phyloP scores from a whole-genome alignment of 768 basidiomycete genomes.

The Kondoa malvinella region DNA sequence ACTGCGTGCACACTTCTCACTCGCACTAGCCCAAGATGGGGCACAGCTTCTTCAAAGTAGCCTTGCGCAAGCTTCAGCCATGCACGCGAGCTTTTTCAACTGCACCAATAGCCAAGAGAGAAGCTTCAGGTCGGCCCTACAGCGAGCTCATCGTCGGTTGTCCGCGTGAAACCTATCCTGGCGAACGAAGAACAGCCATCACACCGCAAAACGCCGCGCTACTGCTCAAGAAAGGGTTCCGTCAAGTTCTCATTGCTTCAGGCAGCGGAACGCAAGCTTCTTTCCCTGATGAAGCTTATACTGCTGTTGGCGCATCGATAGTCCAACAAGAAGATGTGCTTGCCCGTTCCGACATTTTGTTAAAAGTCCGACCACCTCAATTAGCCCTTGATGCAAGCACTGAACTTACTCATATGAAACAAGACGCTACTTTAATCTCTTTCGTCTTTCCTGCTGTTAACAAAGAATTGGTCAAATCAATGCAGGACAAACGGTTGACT shows the following conservation, averaged over 20 bases:
- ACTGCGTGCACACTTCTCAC: too few relatives aligned
- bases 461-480: conserved; percentile 50
- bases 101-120: too few relatives aligned
- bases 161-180: conserved; percentile 56
- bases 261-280: conserved; percentile 55
- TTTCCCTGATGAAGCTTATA: conserved; percentile 65
- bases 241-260: conserved; percentile 52
- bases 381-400: conserved; percentile 26
- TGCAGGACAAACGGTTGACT: conserved; percentile 50
- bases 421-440: conserved; percentile 63
- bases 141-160: conserved; percentile 57
- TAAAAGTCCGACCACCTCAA: conserved; percentile 65
- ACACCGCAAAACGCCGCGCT: conserved; percentile 61
- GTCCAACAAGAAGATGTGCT: conserved; percentile 58
- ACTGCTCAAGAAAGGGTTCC: conserved; percentile 68
- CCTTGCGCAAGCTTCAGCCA: too few relatives aligned
- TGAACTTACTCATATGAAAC: conserved; percentile 48
- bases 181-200: conserved; percentile 62
- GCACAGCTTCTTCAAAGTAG: too few relatives aligned
- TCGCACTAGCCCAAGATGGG: too few relatives aligned
- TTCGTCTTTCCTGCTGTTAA: conserved; percentile 74
- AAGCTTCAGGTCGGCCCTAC: conserved; percentile 44
- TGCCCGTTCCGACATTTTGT: conserved; percentile 51
- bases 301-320: conserved; percentile 58
- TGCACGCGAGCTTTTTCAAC: too few relatives aligned